These are phyloP conservation scores for Articulospora tetracladia DNA, from an alignment of 495 filamentous ascomycete genomes.

Conservation along the genomic window DNA sequence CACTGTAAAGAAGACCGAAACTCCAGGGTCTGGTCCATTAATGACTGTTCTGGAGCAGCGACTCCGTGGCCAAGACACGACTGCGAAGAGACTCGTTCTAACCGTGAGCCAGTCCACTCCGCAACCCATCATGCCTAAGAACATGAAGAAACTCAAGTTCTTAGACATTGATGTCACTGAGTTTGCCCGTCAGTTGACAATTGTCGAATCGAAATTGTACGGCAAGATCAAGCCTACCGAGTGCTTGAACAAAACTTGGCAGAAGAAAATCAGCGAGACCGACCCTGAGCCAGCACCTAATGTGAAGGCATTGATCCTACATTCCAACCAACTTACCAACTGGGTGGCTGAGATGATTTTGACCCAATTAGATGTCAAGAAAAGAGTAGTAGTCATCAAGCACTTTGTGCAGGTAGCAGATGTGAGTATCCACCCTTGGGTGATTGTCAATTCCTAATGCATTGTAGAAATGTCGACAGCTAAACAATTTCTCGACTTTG, in stretches of 20 bases:
- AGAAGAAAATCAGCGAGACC: slow-evolving; percentile 79
- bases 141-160: slow-evolving; percentile 99
- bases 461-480: slow-evolving; percentile 77
- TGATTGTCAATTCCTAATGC: slow-evolving; percentile 24
- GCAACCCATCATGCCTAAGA: slow-evolving; percentile 90
- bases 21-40: slow-evolving; percentile 76
- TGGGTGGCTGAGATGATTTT: slow-evolving; percentile 99
- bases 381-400: slow-evolving; percentile 95
- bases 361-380: slow-evolving; percentile 87
- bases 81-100: slow-evolving; percentile 80
- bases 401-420: slow-evolving; percentile 96
- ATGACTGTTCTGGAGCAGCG: slow-evolving; percentile 85
- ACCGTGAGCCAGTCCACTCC: slow-evolving; percentile 77
- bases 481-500: slow-evolving; percentile 97
- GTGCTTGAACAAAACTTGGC: slow-evolving; percentile 97
- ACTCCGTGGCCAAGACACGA: slow-evolving; percentile 78
- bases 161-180: slow-evolving; percentile 94
- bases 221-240: slow-evolving; percentile 93
- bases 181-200: slow-evolving; percentile 93
- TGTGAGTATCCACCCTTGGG: slow-evolving; percentile 46
- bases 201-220: slow-evolving; percentile 93
- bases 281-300: slow-evolving; percentile 90
- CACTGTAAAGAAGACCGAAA: slow-evolving; percentile 86
- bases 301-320: slow-evolving; percentile 91
- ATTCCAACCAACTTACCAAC: slow-evolving; percentile 97